A percentile compares a stretch with the other conserved stretches of the same genome.
Evolutionary conservation across 768 basidiomycete genomes (phyloP).

Genomic region (Royoungia palumana): DNA sequence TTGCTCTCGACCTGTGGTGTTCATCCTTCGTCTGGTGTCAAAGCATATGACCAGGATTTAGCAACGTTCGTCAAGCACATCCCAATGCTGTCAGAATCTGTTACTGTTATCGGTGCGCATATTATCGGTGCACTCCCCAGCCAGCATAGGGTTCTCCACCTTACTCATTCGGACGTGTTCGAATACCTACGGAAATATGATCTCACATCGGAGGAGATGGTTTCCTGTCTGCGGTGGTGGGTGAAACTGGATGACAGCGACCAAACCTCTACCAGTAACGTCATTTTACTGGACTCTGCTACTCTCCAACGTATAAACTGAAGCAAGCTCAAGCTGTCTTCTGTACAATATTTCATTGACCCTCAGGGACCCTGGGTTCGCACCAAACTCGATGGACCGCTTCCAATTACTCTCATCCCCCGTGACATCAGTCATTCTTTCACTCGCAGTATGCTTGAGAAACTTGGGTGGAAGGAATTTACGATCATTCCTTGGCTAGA

Average conservation of each 20-base stretch:
- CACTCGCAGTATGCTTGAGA: conserved; percentile 44
- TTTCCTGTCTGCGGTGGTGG: conserved; percentile 9
- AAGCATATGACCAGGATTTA: conserved; percentile 65
- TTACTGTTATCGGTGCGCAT: conserved; percentile 53
- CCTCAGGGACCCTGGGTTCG: conserved; percentile 46
- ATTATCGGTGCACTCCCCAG: conserved; percentile 27
- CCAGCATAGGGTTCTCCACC: neutral
- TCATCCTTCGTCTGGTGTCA: conserved; percentile 57
- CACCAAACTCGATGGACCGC: conserved; percentile 73
- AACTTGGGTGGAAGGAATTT: conserved; percentile 77
- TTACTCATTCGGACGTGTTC: neutral
- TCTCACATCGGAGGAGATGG: conserved; percentile 6
- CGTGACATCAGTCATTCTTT: conserved; percentile 59
- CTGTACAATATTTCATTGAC: conserved; percentile 68
- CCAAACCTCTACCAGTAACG: neutral
- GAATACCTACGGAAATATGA: neutral
- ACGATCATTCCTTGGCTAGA: conserved; percentile 70
- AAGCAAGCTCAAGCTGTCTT: conserved; percentile 58
- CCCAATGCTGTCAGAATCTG: conserved; percentile 45
- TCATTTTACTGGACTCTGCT: conserved; percentile 62
- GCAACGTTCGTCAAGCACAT: conserved; percentile 70
- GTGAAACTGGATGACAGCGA: neutral
- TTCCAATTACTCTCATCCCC: conserved; percentile 74
- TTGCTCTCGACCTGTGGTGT: conserved; percentile 77
- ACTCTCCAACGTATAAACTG: conserved; percentile 49